Base-by-base conservation (phyloP, 179 eudicot species). In the Drosera spatulata region DNA sequence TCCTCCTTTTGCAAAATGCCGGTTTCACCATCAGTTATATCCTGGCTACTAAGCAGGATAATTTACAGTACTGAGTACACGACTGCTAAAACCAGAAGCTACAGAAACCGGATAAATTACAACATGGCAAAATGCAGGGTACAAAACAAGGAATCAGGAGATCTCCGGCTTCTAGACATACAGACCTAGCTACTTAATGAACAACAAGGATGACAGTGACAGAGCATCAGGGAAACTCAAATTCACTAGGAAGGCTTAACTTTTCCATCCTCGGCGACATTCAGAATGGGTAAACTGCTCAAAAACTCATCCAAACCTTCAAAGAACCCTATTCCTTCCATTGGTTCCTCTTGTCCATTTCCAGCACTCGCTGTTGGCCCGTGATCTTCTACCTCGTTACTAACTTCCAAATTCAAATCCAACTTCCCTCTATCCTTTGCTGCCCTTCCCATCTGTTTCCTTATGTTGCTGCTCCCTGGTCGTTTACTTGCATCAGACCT, bases 251-350 rank as follows among this genome's bases (percentile, higher is more conserved):
- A 77, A 49, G 91, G 85, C 79, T 88, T 83, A 60, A 74, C 85
- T 77, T 85, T 87, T 41, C 75, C 97, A 63, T 79, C 91, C 40
- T 85, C 83, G 38, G 66, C 93, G 69, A 72, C 97, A 64, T 79
- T 81, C 41, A 91, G 80, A 50, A 91, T 91, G 12, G 97, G 97
- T 72, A 91, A 75, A 55, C 85, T 91, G 75, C 93, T 91, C 52
- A 87, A 74, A 68, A 88, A 91, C 65, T 88, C 97, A 66, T 91
- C 97, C 62, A 91, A 88, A 44, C 97, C 97, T 61, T 91, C 97
- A 61, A 90, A 83, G 64, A 22, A 22, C 33, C 33, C 33, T 22
- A 22, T 22, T 22, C 33, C 33, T 22, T 22, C 33, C 1, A 22
- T 22, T 22, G 33, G 33, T 22, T 22, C 33, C 33, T 22, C 33